phyloP scores from a whole-genome alignment of 2,329 filamentous ascomycete species.

The Stromatinia cepivora region DNA sequence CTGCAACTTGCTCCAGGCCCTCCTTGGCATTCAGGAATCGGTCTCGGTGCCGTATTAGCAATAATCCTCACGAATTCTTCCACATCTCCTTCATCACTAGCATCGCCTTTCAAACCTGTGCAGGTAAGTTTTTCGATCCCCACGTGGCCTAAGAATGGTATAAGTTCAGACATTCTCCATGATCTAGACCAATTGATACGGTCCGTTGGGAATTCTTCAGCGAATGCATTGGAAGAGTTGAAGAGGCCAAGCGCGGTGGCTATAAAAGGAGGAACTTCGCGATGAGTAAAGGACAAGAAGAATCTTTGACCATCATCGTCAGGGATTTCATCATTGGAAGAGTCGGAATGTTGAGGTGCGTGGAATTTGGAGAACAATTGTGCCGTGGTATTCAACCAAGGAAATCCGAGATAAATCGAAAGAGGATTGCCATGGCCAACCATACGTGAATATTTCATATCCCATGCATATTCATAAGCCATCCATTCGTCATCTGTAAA shows the following conservation, averaged over 20 bases:
- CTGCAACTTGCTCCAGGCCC: conserved; percentile 54
- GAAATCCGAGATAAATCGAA: conserved; percentile 60
- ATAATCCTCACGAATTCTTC: conserved; percentile 54
- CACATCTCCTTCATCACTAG: conserved; percentile 48
- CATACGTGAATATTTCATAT: conserved; percentile 65
- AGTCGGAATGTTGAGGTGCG: conserved; percentile 25
- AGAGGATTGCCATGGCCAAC: conserved; percentile 61
- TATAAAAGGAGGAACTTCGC: conserved; percentile 67
- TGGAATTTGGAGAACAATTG: conserved; percentile 46
- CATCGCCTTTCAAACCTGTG: conserved; percentile 51
- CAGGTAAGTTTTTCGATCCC: conserved; percentile 67
- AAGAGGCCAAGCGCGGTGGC: conserved; percentile 67
- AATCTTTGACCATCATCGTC: conserved; percentile 53
- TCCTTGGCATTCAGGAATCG: conserved; percentile 49
- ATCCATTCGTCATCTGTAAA: conserved; percentile 65
- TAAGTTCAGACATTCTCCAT: conserved; percentile 62
- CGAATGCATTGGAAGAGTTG: conserved; percentile 63
- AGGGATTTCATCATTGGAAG: conserved; percentile 21
- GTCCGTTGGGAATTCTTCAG: conserved; percentile 64
- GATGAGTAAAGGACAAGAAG: conserved; percentile 64
- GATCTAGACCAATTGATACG: conserved; percentile 62
- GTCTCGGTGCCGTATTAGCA: conserved; percentile 53
- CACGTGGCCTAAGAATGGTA: conserved; percentile 66
- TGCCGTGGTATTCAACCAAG: conserved; percentile 58
- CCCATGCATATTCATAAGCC: conserved; percentile 64